Evolutionary conservation across 352 stramenopile genomes (phyloP).

Genomic region (Achlya hypogyna): DNA sequence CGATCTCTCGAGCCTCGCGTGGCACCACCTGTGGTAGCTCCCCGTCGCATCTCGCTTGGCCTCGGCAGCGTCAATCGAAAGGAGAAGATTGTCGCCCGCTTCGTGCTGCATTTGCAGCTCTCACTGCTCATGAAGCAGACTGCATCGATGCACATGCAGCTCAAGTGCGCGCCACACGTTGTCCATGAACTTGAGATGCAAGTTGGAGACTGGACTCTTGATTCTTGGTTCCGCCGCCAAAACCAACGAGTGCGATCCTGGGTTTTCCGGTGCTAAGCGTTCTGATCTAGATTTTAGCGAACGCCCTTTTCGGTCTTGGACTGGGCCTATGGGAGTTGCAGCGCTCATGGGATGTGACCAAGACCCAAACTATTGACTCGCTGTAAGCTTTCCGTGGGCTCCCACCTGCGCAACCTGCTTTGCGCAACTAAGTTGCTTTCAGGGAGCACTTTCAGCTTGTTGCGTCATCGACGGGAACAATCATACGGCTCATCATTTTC

Average conservation of each 20-base stretch:
- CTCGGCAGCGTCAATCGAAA: neutral
- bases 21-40: too few species aligned
- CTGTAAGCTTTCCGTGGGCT: too few species aligned
- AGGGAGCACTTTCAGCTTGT: neutral
- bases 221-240: neutral
- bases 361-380: too few species aligned
- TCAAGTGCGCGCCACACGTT: neutral
- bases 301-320: neutral
- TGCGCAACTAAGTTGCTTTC: neutral
- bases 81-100: constrained; percentile 2
- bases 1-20: too few species aligned
- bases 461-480: neutral
- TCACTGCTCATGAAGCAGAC: neutral
- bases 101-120: constrained; percentile 4
- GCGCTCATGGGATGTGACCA: neutral
- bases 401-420: too few species aligned
- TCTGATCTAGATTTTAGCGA: neutral
- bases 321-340: neutral
- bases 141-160: neutral
- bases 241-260: neutral
- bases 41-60: neutral
- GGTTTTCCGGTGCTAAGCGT: neutral
- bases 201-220: constrained; percentile 2
- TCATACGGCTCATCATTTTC: neutral
- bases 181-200: neutral